Evolutionary conservation across 225 moss, liverwort and hornwort species (phyloP), one percentile per base, ranked within the genome.

Genomic region (Antitrichia curtipendula): DNA sequence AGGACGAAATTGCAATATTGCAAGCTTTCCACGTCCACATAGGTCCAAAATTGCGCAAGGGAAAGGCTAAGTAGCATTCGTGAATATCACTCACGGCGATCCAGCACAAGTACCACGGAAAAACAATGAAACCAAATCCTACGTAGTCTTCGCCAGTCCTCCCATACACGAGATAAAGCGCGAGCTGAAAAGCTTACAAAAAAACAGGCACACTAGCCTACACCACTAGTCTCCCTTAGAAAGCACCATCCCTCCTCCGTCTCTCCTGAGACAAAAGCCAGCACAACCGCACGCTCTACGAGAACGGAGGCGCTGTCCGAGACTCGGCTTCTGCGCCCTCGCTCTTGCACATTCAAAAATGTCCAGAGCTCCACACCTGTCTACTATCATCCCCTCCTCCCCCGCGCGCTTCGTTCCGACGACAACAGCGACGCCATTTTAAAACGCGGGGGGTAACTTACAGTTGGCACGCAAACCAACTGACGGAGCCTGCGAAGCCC

Each of bases 401-500:
- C 80, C 36, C 69, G 41, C 85, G 75, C 77, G 63, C 36, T 59
- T 8, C 64, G 34, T 21, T 62, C 43, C 58, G 71, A 31, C 58
- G 84, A 59, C 71, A 57, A 83, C 74, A 49, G 69, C 38, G 84
- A 41, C 60, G 86, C 87, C 89, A 90, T 88, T 92, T 90, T 38
- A 84, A 92, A 90, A 77, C 58, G 38, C 61, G 40, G 29, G 29
- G 24, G 50, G 86, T 75, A 58, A 78, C 78, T 58, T 58, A 81
- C 88, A 87, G 88, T 84, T 92, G 84, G 88, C 92, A 78, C 87
- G 85, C 82, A 82, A 85, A 54, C 60, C 68, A 58, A 77, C 81
- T 80, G 73, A 75, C 87, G 73, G 81, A 81, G 73, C 71, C 86
- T 78, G 86, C 68, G 57, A n/a, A 56, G 47, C 27, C 84, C 89